Percentiles rank a stretch among this genome's conserved stretches.
These are phyloP conservation scores for Phytophthora sp. DNA, from an alignment of 352 stramenopile species.

Conservation along the genomic window DNA sequence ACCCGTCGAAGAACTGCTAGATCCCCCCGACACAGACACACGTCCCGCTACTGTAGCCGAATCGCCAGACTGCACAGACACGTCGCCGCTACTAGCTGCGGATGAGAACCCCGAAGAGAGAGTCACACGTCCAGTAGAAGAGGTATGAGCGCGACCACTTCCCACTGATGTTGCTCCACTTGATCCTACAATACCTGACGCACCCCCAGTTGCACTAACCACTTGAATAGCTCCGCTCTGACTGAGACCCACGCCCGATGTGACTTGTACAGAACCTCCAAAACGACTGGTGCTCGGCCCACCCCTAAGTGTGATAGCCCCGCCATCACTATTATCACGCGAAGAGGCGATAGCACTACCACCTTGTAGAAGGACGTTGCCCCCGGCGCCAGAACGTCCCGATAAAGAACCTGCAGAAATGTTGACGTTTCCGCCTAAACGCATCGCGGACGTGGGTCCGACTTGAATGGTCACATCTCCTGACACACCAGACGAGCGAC, in stretches of 20 bases:
- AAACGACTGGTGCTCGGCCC: constrained; percentile 15
- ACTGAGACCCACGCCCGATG: constrained; percentile 13
- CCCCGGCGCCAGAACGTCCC: constrained; percentile 13
- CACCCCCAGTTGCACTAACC: constrained; percentile 1
- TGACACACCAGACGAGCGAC: constrained; percentile 10
- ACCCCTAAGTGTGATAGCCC: constrained; percentile 5
- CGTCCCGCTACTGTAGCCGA: background rate
- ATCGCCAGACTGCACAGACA: background rate
- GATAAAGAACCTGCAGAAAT: constrained; percentile 18
- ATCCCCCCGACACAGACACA: background rate
- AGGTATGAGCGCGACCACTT: background rate
- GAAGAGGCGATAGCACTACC: constrained; percentile 10
- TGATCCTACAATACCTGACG: constrained; percentile 3
- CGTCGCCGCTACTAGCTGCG: background rate
- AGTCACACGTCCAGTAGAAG: constrained; percentile 4
- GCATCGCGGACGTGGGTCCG: constrained; percentile 8
- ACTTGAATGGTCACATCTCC: constrained; percentile 16
- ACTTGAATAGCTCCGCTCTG: constrained; percentile 16
- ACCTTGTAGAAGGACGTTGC: constrained; percentile 17
- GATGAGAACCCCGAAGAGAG: background rate
- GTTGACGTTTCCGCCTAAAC: constrained; percentile 22
- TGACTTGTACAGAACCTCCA: constrained; percentile 18
- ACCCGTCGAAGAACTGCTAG: background rate
- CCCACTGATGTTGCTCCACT: constrained; percentile 7
- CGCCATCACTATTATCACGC: constrained; percentile 15